phyloP scores from a whole-genome alignment of 2,329 filamentous ascomycete species.

The Pseudogymnoascus sp. region DNA sequence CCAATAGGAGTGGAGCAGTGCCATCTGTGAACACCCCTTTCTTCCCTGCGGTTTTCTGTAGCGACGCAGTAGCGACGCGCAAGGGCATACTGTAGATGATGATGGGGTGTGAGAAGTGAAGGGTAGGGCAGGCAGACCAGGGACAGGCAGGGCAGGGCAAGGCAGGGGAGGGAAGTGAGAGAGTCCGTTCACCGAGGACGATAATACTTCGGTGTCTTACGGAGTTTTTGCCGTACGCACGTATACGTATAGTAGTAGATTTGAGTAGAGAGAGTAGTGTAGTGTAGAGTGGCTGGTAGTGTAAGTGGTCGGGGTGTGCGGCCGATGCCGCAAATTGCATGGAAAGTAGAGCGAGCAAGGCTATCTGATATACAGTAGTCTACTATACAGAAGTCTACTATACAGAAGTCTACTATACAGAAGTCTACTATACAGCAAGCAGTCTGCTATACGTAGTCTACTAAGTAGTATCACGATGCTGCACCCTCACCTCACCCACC shows the following conservation, averaged over 20 bases:
- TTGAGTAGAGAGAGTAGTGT: background rate
- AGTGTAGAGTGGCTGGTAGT: too few species aligned
- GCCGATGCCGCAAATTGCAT: conserved; percentile 1
- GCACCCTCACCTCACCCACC: background rate
- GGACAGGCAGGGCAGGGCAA: background rate
- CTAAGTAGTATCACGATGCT: background rate
- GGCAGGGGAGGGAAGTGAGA: background rate
- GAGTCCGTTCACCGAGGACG: background rate
- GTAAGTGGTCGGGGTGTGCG: background rate
- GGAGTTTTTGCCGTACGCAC: background rate
- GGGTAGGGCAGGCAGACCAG: background rate
- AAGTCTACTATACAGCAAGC: too few species aligned
- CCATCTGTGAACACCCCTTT: conserved; percentile 5
- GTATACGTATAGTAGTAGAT: background rate
- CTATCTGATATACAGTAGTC: too few species aligned
- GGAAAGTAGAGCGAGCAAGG: background rate
- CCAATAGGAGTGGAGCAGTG: background rate
- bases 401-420: too few species aligned
- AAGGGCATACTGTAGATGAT: background rate
- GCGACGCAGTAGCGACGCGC: background rate
- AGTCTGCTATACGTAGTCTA: too few species aligned
- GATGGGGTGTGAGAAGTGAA: background rate
- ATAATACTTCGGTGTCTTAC: background rate
- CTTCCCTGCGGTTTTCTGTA: background rate
- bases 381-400: too few species aligned